phyloP scores from a whole-genome alignment of 2,329 filamentous ascomycete species.

The Acephala macrosclerotiorum region DNA sequence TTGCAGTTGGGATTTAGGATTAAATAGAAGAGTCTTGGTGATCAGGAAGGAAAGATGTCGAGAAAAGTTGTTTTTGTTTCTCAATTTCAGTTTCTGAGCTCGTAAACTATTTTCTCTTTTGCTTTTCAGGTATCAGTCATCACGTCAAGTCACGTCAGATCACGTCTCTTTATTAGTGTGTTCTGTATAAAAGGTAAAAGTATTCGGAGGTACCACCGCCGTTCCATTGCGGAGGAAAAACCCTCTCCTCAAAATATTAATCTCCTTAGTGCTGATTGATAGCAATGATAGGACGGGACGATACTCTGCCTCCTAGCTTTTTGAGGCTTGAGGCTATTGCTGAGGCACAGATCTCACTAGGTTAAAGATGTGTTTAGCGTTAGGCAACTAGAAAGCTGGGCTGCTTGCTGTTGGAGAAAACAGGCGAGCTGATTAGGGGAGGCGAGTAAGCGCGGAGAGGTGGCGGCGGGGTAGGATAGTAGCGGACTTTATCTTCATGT shows the following conservation, averaged over 20 bases:
- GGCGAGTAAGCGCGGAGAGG: neutral
- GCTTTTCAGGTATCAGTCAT: no score
- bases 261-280: neutral
- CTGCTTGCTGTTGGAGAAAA: neutral
- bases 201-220: neutral
- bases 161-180: no score
- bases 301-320: neutral
- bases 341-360: slow-evolving; percentile 4
- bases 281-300: neutral
- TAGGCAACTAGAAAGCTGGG: neutral
- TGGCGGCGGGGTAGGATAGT: neutral
- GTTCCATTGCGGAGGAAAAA: neutral
- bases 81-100: no score
- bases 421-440: neutral
- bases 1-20: neutral
- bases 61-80: neutral
- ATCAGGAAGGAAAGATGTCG: neutral
- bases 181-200: no score
- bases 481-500: neutral
- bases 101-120: no score
- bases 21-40: no score
- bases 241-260: neutral
- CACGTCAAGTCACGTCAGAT: no score
- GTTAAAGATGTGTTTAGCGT: neutral
- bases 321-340: neutral